Evolutionary conservation across 495 filamentous ascomycete genomes (phyloP).

Genomic region (Podospora pseudocomata): DNA sequence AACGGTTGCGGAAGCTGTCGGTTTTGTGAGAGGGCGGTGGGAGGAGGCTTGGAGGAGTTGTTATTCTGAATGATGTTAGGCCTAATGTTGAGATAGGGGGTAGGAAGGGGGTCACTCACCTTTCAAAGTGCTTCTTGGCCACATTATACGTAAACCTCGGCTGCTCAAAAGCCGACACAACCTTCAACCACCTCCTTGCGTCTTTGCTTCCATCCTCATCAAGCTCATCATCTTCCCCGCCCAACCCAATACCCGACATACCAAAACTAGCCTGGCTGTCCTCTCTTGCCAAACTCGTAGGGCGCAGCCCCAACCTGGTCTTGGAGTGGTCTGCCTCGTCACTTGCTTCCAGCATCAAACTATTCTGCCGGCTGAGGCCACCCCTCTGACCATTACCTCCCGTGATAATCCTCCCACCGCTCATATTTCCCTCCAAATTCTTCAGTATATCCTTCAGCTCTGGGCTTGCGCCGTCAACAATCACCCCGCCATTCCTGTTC

Average conservation of each 20-base stretch:
- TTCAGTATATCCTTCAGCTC: slow-evolving; percentile 77
- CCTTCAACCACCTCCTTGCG: slow-evolving; percentile 71
- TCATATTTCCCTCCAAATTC: slow-evolving; percentile 77
- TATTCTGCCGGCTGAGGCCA: slow-evolving; percentile 56
- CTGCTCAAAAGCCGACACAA: slow-evolving; percentile 77
- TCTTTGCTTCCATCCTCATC: slow-evolving; percentile 59
- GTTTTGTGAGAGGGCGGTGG: slow-evolving; percentile 80
- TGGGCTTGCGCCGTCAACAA: slow-evolving; percentile 77
- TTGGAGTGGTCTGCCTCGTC: slow-evolving; percentile 40
- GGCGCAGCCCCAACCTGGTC: slow-evolving; percentile 44
- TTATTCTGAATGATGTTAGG: slow-evolving; percentile 37
- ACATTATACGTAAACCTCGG: slow-evolving; percentile 82
- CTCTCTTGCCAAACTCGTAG: slow-evolving; percentile 39
- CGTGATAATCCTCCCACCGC: slow-evolving; percentile 62
- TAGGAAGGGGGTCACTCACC: slow-evolving; percentile 40
- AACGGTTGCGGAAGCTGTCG: slow-evolving; percentile 78
- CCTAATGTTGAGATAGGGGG: background rate
- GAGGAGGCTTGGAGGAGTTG: slow-evolving; percentile 68
- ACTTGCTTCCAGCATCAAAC: slow-evolving; percentile 43
- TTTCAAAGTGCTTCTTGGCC: slow-evolving; percentile 87
- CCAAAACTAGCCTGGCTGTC: slow-evolving; percentile 63
- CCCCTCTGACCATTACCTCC: slow-evolving; percentile 33
- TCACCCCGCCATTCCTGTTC: slow-evolving; percentile 73
- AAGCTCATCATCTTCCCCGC: slow-evolving; percentile 56
- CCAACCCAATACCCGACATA: slow-evolving; percentile 55